Evolutionary conservation across 495 filamentous ascomycete genomes (phyloP), one percentile per base, ranked within the genome.

Genomic region (Penicillium mononematosum): DNA sequence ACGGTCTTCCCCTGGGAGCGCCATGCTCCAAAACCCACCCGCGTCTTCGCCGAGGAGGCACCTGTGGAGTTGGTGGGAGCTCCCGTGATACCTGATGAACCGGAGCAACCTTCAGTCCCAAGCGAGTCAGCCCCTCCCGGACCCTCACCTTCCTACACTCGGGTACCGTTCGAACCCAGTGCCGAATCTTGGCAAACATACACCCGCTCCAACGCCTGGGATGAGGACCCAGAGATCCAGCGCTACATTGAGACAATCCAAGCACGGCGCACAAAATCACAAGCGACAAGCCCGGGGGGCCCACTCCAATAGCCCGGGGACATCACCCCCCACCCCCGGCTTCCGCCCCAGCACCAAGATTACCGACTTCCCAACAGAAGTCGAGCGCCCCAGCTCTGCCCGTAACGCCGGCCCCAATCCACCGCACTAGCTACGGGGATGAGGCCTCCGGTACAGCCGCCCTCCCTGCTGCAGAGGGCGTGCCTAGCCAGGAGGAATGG

Each of bases 1-100:
- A 79, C 85, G 7, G 79, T 96, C 31, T 97, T 97, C 72, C 92
- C 91, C 14, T 97, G 92, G 92, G 92, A 97, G 67, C 67, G 62
- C 22, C 69, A 82, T 46, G 80, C 80, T 34, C 78, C 85, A 0
- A 82, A 76, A 65, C 80, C 92, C 2, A 86, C 88, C 22, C 85
- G 92, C 25, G 81, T 92, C 19, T 96, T 96, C 61, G 63, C 80
- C 6, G 81, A 87, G 38, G 84, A 85, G 53, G 16, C 24, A 29
- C 25, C 24, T 25, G 24, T 32, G 3, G 45, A 48, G 17, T n/a
- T 7, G 1, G 44, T n/a, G 24, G 8, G 27, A 27, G 16, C 44
- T 3, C 24, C 44, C 16, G 16, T 29, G 44, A 5, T 48, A 32
- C 25, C 45, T 9, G 7, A 32, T 10, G 54, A 45, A 31, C 31